Conservation (phyloP, 192 early-diverging fungal species). For the Coemansia sp. region DNA sequence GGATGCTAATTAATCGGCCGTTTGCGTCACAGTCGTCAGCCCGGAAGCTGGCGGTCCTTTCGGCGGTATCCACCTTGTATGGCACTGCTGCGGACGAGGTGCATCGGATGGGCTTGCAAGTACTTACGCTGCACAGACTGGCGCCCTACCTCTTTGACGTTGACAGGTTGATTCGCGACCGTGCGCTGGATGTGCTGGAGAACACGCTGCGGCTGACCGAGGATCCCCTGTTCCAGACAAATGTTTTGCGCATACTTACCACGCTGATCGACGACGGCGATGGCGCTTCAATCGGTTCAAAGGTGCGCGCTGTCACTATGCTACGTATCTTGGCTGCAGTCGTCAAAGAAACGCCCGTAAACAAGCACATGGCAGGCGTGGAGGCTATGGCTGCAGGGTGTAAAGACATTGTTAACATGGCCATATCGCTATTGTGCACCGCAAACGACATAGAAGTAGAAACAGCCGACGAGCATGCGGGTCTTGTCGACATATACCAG, state of each 20-base stretch:
- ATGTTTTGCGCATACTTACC: not conserved
- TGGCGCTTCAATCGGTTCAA: not conserved
- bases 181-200: slow-evolving; percentile 44
- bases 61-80: slow-evolving; percentile 2
- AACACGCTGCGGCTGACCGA: slow-evolving; percentile 3
- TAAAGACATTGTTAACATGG: not conserved
- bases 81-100: not conserved
- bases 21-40: slow-evolving; percentile 11
- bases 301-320: slow-evolving; percentile 5
- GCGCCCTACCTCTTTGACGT: slow-evolving; percentile 28
- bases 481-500: not conserved
- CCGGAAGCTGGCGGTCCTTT: slow-evolving; percentile 24
- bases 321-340: slow-evolving; percentile 30
- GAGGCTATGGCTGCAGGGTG: not conserved
- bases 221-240: not conserved
- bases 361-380: not conserved
- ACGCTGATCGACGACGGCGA: not conserved
- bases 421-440: not conserved
- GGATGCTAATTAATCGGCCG: slow-evolving; percentile 7
- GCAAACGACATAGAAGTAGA: not conserved
- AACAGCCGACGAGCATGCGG: not conserved
- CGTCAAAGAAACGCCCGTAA: slow-evolving; percentile 16
- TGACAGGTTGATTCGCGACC: slow-evolving; percentile 40
- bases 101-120: not conserved
- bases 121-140: slow-evolving; percentile 6